These are phyloP conservation scores for Cairneyella variabilis DNA, from an alignment of 495 filamentous ascomycete species.

Conservation along the genomic window DNA sequence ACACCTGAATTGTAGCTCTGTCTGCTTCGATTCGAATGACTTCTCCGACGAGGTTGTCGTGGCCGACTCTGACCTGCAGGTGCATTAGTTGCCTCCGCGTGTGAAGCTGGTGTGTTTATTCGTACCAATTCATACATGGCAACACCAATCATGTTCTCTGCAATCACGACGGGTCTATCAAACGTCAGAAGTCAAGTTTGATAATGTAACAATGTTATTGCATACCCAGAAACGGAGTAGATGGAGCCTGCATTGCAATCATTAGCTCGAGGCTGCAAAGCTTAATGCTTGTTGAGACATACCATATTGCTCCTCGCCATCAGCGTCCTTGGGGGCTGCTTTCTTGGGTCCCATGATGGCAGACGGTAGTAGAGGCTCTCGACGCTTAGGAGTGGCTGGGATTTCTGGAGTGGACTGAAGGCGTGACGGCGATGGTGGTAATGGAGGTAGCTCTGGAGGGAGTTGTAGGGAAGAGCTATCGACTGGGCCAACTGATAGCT, in stretches of 20 bases:
- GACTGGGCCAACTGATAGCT: constrained; percentile 14
- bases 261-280: constrained; percentile 24
- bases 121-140: constrained; percentile 98
- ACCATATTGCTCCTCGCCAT: constrained; percentile 31
- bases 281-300: neutral
- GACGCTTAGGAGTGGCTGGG: neutral
- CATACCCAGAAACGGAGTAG: constrained; percentile 78
- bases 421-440: constrained; percentile 13
- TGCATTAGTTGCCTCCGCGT: constrained; percentile 5
- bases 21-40: constrained; percentile 97
- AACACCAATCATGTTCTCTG: constrained; percentile 98
- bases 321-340: constrained; percentile 11
- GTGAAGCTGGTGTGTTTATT: neutral
- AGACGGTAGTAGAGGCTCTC: neutral
- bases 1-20: constrained; percentile 96
- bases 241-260: constrained; percentile 53
- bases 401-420: constrained; percentile 7
- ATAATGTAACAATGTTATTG: neutral
- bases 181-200: constrained; percentile 24
- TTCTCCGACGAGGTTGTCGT: constrained; percentile 87
- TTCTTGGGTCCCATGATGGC: constrained; percentile 25
- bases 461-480: constrained; percentile 11
- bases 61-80: constrained; percentile 75
- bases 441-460: constrained; percentile 17
- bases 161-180: constrained; percentile 86